Evolutionary conservation across 1,284 basidiomycete genomes (phyloP).

Genomic region (Apiotrichum mycotoxinovorans): DNA sequence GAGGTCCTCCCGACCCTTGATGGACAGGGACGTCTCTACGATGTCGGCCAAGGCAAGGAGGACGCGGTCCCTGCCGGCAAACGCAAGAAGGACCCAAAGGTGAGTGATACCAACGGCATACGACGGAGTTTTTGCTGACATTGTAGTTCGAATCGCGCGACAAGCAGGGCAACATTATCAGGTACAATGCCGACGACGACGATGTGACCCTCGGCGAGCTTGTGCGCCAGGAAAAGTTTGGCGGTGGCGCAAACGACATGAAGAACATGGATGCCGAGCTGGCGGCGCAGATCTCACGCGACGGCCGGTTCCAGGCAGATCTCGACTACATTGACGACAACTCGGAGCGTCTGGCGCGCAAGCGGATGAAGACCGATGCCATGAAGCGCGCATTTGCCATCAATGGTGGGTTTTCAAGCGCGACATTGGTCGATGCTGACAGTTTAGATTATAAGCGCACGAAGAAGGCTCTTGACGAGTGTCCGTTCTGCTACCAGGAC

Average conservation of each 20-base stretch:
- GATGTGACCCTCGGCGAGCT: slow-evolving; percentile 80
- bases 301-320: slow-evolving; percentile 81
- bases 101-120: slow-evolving; percentile 41
- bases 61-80: slow-evolving; percentile 51
- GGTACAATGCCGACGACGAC: slow-evolving; percentile 85
- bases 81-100: slow-evolving; percentile 69
- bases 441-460: slow-evolving; percentile 84
- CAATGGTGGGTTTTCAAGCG: slow-evolving; percentile 60
- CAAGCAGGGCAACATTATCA: slow-evolving; percentile 79
- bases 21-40: slow-evolving; percentile 79
- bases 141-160: slow-evolving; percentile 77
- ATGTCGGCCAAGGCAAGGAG: slow-evolving; percentile 66
- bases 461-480: slow-evolving; percentile 80
- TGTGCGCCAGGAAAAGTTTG: slow-evolving; percentile 85
- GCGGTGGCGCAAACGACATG: slow-evolving; percentile 80
- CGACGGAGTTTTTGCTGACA: not conserved
- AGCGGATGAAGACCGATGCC: slow-evolving; percentile 91
- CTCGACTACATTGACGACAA: slow-evolving; percentile 96
- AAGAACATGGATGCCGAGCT: slow-evolving; percentile 89
- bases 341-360: slow-evolving; percentile 81
- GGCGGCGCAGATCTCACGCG: slow-evolving; percentile 78
- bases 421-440: not conserved
- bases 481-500: slow-evolving; percentile 83
- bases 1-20: slow-evolving; percentile 89
- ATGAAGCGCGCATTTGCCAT: slow-evolving; percentile 97